phyloP scores from a whole-genome alignment of 208 protist genomes.

The Leishmania tarentolae region DNA sequence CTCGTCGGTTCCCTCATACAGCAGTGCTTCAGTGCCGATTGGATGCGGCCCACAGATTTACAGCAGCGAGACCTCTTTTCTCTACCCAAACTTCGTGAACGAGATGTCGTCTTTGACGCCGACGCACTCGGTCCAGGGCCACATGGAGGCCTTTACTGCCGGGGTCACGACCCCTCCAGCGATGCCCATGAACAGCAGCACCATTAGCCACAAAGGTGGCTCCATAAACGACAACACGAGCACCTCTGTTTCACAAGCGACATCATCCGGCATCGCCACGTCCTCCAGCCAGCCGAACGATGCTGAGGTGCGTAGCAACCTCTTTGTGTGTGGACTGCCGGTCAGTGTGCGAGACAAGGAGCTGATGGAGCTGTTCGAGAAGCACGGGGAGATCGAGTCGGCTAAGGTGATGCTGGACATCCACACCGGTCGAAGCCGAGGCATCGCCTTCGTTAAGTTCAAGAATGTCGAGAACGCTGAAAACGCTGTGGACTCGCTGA shows the following conservation, averaged over 20 bases:
- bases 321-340: slow-evolving; percentile 71
- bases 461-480: slow-evolving; percentile 41
- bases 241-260: neutral
- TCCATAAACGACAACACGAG: neutral
- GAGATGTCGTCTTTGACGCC: slow-evolving; percentile 7
- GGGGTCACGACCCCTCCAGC: slow-evolving; percentile 3
- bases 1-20: slow-evolving; percentile 17
- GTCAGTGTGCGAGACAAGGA: slow-evolving; percentile 45
- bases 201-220: neutral
- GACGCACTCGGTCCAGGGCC: neutral
- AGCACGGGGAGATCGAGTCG: slow-evolving; percentile 59
- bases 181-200: neutral
- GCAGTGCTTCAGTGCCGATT: neutral
- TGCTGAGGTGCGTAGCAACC: slow-evolving; percentile 68
- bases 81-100: slow-evolving; percentile 18
- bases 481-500: slow-evolving; percentile 45
- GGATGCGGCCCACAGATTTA: slow-evolving; percentile 17
- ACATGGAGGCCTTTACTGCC: neutral
- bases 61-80: slow-evolving; percentile 18
- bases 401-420: slow-evolving; percentile 90
- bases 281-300: slow-evolving; percentile 21
- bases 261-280: neutral
- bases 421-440: slow-evolving; percentile 65
- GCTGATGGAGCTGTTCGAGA: slow-evolving; percentile 46
- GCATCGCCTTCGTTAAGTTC: slow-evolving; percentile 84